phyloP scores from a whole-genome alignment of 371 early-diverging fungal species.

The Mortierella sp. region DNA sequence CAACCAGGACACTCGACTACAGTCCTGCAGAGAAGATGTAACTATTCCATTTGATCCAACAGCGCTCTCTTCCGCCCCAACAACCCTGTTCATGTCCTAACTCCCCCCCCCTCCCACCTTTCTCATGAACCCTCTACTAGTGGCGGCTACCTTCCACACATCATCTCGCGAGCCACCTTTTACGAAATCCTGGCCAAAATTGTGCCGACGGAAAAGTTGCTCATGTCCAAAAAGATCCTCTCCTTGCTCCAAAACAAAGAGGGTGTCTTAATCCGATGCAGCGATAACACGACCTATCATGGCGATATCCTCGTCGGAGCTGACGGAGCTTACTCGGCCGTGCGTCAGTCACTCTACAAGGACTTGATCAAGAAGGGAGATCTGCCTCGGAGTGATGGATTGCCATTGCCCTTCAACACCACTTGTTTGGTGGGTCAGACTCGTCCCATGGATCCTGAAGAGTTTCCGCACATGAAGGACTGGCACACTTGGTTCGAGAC shows the following conservation, averaged over 20 bases:
- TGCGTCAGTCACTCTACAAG: conserved; percentile 27
- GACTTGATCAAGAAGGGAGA: conserved; percentile 9
- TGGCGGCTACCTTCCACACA: conserved; percentile 26
- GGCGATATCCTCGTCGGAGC: conserved; percentile 41
- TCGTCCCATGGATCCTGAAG: conserved; percentile 13
- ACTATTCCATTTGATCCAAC: not conserved
- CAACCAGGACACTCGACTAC: conserved; percentile 20
- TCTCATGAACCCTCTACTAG: not conserved
- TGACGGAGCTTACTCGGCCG: conserved; percentile 36
- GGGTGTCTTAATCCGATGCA: conserved; percentile 27
- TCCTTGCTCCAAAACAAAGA: conserved; percentile 29
- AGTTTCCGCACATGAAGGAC: conserved; percentile 24
- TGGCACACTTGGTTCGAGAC: conserved; percentile 37
- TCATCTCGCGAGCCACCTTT: conserved; percentile 24
- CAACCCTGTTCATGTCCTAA: not conserved
- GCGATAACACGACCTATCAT: conserved; percentile 21
- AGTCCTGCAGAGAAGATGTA: conserved; percentile 33
- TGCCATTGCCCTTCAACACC: conserved; percentile 28
- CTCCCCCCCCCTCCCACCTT: not conserved
- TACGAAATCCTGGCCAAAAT: conserved; percentile 12
- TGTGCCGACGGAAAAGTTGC: conserved; percentile 21
- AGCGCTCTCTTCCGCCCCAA: not conserved
- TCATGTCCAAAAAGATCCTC: conserved; percentile 29
- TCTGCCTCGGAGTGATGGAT: conserved; percentile 16
- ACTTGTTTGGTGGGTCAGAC: conserved; percentile 41